These are phyloP conservation scores for Lactarius pseudohatsudake DNA, from an alignment of 768 basidiomycete genomes.

Conservation along the genomic window DNA sequence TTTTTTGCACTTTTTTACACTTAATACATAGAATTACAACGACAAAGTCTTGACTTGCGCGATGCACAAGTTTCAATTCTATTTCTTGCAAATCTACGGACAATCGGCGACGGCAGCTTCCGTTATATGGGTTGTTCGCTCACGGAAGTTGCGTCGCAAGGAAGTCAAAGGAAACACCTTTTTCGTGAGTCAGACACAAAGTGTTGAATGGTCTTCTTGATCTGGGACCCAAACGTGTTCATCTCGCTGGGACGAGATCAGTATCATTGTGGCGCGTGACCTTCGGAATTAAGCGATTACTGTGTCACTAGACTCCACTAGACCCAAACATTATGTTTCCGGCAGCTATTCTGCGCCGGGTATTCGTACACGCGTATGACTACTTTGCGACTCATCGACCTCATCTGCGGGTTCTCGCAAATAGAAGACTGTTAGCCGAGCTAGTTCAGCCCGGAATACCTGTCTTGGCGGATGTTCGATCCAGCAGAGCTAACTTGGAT, in stretches of 20 bases:
- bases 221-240: background rate
- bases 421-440: background rate
- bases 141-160: background rate
- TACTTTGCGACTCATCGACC: background rate
- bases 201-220: background rate
- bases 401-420: background rate
- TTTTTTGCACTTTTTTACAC: background rate
- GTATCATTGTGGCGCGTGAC: background rate
- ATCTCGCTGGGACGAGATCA: background rate
- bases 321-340: background rate
- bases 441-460: background rate
- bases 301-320: background rate
- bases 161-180: background rate
- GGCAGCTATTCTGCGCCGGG: background rate
- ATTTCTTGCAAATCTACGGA: background rate
- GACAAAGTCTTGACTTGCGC: background rate
- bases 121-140: background rate
- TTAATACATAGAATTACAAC: constrained; percentile 1
- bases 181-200: background rate
- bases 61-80: background rate
- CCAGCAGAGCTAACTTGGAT: background rate
- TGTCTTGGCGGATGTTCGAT: background rate
- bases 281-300: background rate
- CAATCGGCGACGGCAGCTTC: background rate
- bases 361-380: background rate